Conservation (phyloP, 1,284 basidiomycete species). For the Ustilago bromivora region DNA sequence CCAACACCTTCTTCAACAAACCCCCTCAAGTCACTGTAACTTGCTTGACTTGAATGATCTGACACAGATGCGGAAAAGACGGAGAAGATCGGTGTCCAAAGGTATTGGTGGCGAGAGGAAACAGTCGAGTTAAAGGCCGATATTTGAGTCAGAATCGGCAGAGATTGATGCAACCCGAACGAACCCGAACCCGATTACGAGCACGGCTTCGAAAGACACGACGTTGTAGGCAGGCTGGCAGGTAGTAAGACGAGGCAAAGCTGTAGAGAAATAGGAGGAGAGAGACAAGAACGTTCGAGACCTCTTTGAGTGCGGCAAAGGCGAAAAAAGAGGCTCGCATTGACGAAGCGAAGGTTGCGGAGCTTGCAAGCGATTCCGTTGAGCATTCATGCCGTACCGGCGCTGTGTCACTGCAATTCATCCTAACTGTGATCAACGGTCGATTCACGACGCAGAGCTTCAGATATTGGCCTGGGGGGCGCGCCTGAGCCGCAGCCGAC, state of each 20-base stretch:
- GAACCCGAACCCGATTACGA: not conserved
- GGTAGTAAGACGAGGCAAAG: not conserved
- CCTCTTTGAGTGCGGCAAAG: constrained; percentile 8
- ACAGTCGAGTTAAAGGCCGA: not conserved
- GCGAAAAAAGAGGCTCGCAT: constrained; percentile 16
- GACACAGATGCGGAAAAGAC: constrained; percentile 4
- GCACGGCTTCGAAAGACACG: constrained; percentile 7
- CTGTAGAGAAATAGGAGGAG: not conserved
- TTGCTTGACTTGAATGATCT: not conserved
- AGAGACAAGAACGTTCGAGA: constrained; percentile 5
- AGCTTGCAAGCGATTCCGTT: constrained; percentile 20
- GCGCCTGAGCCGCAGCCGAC: constrained; percentile 16
- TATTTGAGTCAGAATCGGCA: not conserved
- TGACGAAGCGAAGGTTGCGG: constrained; percentile 22
- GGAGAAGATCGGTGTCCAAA: not conserved
- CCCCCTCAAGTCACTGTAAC: not conserved
- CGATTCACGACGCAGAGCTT: not conserved
- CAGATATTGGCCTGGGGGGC: too few species aligned
- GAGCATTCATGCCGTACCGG: constrained; percentile 38
- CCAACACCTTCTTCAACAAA: not conserved
- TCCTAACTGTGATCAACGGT: not conserved
- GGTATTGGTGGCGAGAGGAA: not conserved
- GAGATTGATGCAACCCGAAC: not conserved
- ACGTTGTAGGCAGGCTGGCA: not conserved
- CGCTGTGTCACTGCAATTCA: constrained; percentile 26